phyloP scores from a whole-genome alignment of 1,139 yeast species.

The Candida sanyaensis region DNA sequence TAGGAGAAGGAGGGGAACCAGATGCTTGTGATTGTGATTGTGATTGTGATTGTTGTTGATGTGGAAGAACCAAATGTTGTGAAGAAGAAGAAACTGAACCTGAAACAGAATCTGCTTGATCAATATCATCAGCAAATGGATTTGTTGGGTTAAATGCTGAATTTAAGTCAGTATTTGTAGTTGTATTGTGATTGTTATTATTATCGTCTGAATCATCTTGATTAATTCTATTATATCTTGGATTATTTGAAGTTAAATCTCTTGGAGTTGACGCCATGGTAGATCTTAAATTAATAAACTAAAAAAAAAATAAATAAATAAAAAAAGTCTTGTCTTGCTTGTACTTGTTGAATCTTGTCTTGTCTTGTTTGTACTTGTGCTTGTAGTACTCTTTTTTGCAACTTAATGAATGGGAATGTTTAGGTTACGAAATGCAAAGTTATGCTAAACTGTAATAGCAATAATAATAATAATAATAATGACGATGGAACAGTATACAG shows the following conservation, averaged over 20 bases:
- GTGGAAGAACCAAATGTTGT: slow-evolving; percentile 17
- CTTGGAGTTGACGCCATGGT: slow-evolving; percentile 23
- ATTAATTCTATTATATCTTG: slow-evolving; percentile 18
- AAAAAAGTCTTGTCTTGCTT: no score
- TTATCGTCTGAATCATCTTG: slow-evolving; percentile 17
- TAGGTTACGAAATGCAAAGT: no score
- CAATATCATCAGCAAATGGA: slow-evolving; percentile 28
- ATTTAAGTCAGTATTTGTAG: slow-evolving; percentile 13
- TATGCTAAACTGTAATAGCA: no score
- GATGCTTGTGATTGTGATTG: slow-evolving; percentile 12
- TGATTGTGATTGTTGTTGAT: slow-evolving; percentile 17
- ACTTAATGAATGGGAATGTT: no score
- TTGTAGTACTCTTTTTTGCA: no score
- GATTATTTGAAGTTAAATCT: slow-evolving; percentile 36
- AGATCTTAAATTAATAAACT: no score
- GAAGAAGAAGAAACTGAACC: slow-evolving; percentile 24
- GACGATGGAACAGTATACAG: no score
- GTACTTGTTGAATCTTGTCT: no score
- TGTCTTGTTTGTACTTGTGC: no score
- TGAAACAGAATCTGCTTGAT: slow-evolving; percentile 13
- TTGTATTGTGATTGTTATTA: slow-evolving; percentile 10
- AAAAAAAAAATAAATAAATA: no score
- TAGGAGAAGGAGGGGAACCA: slow-evolving; percentile 9
- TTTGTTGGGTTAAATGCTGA: slow-evolving; percentile 18
- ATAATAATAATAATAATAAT: no score